Base-by-base conservation (phyloP, 108 stramenopile genomes). In the Cyclotella choctawhatcheeana region DNA sequence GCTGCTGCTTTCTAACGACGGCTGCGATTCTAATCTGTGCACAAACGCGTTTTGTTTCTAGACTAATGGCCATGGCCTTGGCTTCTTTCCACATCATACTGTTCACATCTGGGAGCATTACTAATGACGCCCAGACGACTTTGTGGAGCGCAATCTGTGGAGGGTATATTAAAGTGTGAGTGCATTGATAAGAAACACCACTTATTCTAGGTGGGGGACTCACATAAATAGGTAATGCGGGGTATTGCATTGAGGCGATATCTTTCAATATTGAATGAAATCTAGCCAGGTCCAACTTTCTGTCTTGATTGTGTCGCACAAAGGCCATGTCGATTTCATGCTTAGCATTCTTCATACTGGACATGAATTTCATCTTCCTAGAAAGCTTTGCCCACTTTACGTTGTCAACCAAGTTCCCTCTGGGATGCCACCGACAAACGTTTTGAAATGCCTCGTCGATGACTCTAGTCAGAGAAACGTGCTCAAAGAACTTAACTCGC, bases 331-430 rank as follows among this genome's bases (percentile, higher is more conserved):
- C 82, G 43, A 85, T 58, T 59, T 82, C 82, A 31, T 83, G 82
- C 52, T 82, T 67, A 0, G 81, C 14, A 52, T 75, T 68, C 25
- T 79, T 79, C 32, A 74, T 44, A 26, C 74, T 79, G 14, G 77
- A 69, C 54, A 85, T 63, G 40, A 82, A 82, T 47, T 75, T 71
- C 82, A 80, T 80, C 58, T 83, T 82, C 45, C 78, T 62, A 2
- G 78, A 81, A 20, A 85, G 79, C 53, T 82, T 85, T 14, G 82
- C 74, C 85, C 85, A 85, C 56, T 85, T 85, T 27, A 79, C 77
- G 45, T 78, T 79, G 62, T 85, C 85, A 2, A 85, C 59, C 14
- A 64, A 47, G n/a, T 32, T 25, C 16, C 67, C 69, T 53, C 59
- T 63, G 17, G 85, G 85, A 63, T 85, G 81, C 82, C 85, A 83